Conservation (phyloP, 176 grass and related monocot species). For the Juncus effusus region DNA sequence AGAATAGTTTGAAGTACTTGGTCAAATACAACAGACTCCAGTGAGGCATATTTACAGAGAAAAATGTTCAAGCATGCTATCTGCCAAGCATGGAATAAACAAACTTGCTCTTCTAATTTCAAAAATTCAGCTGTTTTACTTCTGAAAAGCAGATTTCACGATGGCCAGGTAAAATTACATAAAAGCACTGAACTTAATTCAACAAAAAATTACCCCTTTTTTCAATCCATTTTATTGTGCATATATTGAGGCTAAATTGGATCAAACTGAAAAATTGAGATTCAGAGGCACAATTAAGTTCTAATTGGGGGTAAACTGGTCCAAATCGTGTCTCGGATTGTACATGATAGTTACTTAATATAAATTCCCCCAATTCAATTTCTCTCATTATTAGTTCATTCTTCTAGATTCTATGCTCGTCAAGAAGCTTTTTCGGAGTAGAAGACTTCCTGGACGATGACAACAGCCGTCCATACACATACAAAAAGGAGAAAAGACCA, state of each 20-base stretch:
- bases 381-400: conserved; percentile 16
- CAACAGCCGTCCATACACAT: no score
- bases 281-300: background rate
- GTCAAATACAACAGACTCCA: no score
- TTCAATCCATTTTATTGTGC: background rate
- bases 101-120: conserved; percentile 3
- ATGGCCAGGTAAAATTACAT: conserved; percentile 1
- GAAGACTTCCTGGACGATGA: no score
- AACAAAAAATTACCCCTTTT: background rate
- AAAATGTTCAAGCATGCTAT: no score
- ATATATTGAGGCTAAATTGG: no score
- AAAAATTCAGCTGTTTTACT: conserved; percentile 7
- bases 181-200: background rate
- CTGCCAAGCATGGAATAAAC: conserved; percentile 12
- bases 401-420: no score
- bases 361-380: background rate
- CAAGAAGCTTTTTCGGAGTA: no score
- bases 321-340: background rate
- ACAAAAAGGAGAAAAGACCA: no score
- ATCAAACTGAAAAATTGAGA: no score
- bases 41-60: no score
- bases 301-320: background rate
- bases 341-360: background rate
- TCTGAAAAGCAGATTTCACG: conserved; percentile 7
- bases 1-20: no score